Conservation (phyloP, 1,139 yeast species). For the Saccharomyces hybrid region DNA sequence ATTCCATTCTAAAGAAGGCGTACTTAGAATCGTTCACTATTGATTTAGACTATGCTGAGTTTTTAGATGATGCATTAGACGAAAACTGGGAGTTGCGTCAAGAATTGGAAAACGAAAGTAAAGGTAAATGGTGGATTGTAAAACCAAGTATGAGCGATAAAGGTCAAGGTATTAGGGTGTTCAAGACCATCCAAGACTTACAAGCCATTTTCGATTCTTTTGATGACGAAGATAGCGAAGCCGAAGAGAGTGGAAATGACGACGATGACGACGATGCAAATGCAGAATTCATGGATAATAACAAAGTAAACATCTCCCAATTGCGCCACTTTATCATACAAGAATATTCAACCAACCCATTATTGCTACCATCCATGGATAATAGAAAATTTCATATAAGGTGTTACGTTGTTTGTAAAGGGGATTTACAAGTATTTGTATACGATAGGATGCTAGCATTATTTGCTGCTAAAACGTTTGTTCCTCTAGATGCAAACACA, state of each 20-base stretch:
- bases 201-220: slow-evolving; percentile 78
- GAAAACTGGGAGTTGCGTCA: slow-evolving; percentile 83
- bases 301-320: slow-evolving; percentile 69
- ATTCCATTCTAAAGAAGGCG: slow-evolving; percentile 49
- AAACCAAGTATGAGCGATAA: slow-evolving; percentile 97
- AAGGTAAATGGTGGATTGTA: slow-evolving; percentile 71
- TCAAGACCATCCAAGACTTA: slow-evolving; percentile 67
- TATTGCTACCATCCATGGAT: slow-evolving; percentile 53
- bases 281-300: slow-evolving; percentile 33
- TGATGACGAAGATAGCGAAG: slow-evolving; percentile 58
- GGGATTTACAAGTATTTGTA: slow-evolving; percentile 69
- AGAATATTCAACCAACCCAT: slow-evolving; percentile 60
- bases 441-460: slow-evolving; percentile 71
- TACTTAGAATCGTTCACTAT: slow-evolving; percentile 71
- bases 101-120: slow-evolving; percentile 54
- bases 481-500: slow-evolving; percentile 32
- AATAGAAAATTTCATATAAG: slow-evolving; percentile 81
- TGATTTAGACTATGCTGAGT: slow-evolving; percentile 95
- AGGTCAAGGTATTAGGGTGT: slow-evolving; percentile 88
- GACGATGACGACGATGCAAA: slow-evolving; percentile 35
- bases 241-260: slow-evolving; percentile 42
- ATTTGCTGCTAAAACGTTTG: slow-evolving; percentile 57
- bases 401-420: slow-evolving; percentile 71
- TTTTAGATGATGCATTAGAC: slow-evolving; percentile 84
- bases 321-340: slow-evolving; percentile 87